Evolutionary conservation across 1,284 basidiomycete species (phyloP), one percentile per base, ranked within the genome.

Genomic region (Ceratobasidium sp.): DNA sequence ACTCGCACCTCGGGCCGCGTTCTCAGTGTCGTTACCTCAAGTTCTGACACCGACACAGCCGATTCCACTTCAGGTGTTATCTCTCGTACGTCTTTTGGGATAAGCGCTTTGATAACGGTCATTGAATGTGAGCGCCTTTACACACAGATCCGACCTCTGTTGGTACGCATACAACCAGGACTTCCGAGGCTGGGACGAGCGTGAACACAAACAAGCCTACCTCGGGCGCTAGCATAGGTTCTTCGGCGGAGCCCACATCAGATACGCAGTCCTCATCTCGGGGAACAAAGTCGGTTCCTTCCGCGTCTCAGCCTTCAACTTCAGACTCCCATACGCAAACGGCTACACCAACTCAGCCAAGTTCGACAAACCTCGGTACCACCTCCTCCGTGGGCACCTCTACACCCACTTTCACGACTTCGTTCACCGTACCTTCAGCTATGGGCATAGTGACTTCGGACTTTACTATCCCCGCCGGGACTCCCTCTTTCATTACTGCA

Each of bases 131-230:
- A 11, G 36, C 36, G 36, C 11, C 36, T 41, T 41, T 41, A 5
- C 36, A 11, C 4, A 41, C 36, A 41, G 36, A 41, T 41, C 4
- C 11, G 36, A 5, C 36, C 11, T 41, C 36, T 22, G 24, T 8
- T 45, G 41, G 5, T 9, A 69, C 66, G 66, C 66, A 69, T 69
- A 69, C 51, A 69, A 1, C 41, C 51, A 57, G 33, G 1, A 14
- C 7, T 15, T 57, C 53, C 44, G 33, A 11, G 59, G 4, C 59
- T 3, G n/a, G 17, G 22, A 45, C 59, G 2, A 60, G 33, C 29
- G 22, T 24, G 2, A 41, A 45, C 4, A 60, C 59, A 14, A 15
- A 17, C 8, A 22, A 51, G n/a, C 45, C 62, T 11, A 64, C 45
- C 41, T 62, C 59, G 4, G 4, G 36, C 22, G 64, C 47, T 7